phyloP scores from a whole-genome alignment of 2,329 filamentous ascomycete species.

The Neofusicoccum sp. region DNA sequence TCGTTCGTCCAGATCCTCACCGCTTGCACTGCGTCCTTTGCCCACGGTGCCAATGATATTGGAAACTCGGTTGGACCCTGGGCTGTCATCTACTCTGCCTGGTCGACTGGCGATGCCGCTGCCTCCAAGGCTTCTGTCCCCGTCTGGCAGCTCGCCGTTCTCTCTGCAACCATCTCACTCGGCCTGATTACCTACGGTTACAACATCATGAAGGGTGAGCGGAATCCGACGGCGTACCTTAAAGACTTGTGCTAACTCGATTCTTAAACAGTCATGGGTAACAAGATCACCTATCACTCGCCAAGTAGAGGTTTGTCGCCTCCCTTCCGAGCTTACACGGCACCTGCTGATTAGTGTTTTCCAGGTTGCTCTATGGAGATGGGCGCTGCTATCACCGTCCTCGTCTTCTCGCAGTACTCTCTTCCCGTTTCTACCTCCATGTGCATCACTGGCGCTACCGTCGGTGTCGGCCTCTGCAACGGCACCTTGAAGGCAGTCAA shows the following conservation, averaged over 20 bases:
- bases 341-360: slow-evolving; percentile 22
- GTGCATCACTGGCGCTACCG: slow-evolving; percentile 80
- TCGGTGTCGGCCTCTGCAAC: slow-evolving; percentile 78
- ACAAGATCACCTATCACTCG: slow-evolving; percentile 75
- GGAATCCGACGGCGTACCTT: not conserved
- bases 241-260: slow-evolving; percentile 29
- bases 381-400: slow-evolving; percentile 75
- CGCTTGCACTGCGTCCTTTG: slow-evolving; percentile 46
- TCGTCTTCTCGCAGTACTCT: slow-evolving; percentile 74
- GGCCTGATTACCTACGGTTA: slow-evolving; percentile 77
- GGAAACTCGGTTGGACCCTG: slow-evolving; percentile 42
- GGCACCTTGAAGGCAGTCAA: slow-evolving; percentile 72
- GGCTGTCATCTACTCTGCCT: slow-evolving; percentile 42
- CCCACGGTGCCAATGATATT: slow-evolving; percentile 72
- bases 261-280: slow-evolving; percentile 68
- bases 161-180: slow-evolving; percentile 62
- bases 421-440: slow-evolving; percentile 69
- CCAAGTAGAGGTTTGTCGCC: slow-evolving; percentile 48
- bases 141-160: slow-evolving; percentile 75
- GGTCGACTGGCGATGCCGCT: slow-evolving; percentile 63
- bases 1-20: slow-evolving; percentile 58
- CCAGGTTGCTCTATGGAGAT: slow-evolving; percentile 72
- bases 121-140: slow-evolving; percentile 67
- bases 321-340: not conserved
- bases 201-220: slow-evolving; percentile 78